phyloP scores from a whole-genome alignment of 257 asterid species.

The Lithospermum erythrorhizon region DNA sequence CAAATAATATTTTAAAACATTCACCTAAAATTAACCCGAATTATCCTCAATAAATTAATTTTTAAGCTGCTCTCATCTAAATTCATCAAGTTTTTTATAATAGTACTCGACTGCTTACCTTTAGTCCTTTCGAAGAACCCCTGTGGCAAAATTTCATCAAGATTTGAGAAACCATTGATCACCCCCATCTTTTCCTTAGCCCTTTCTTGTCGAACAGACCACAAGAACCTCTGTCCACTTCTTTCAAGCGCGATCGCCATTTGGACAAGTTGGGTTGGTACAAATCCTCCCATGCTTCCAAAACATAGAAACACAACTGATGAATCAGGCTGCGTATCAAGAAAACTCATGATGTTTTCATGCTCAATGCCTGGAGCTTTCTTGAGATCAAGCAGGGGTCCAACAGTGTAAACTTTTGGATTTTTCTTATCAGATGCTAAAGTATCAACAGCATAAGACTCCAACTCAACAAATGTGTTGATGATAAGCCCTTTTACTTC shows the following conservation, averaged over 20 bases:
- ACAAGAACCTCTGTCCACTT: constrained; percentile 8
- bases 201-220: neutral
- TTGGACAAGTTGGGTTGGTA: neutral
- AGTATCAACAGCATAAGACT: constrained; percentile 9
- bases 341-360: constrained; percentile 8
- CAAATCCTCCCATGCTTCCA: constrained; percentile 8
- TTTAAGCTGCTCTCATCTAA: too few species aligned
- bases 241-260: constrained; percentile 5
- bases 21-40: too few species aligned
- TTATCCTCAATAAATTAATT: too few species aligned
- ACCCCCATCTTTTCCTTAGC: too few species aligned
- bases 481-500: constrained; percentile 13
- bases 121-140: neutral
- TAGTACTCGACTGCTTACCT: neutral
- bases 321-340: constrained; percentile 4
- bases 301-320: constrained; percentile 11
- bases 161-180: neutral
- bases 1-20: too few species aligned
- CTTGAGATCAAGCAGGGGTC: neutral
- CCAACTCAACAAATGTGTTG: constrained; percentile 15
- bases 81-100: too few species aligned
- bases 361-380: neutral
- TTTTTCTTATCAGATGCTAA: constrained; percentile 3
- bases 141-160: neutral
- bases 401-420: constrained; percentile 5